Conservation (phyloP, 1,139 yeast genomes). For the Kurtzmaniella quercitrusa region DNA sequence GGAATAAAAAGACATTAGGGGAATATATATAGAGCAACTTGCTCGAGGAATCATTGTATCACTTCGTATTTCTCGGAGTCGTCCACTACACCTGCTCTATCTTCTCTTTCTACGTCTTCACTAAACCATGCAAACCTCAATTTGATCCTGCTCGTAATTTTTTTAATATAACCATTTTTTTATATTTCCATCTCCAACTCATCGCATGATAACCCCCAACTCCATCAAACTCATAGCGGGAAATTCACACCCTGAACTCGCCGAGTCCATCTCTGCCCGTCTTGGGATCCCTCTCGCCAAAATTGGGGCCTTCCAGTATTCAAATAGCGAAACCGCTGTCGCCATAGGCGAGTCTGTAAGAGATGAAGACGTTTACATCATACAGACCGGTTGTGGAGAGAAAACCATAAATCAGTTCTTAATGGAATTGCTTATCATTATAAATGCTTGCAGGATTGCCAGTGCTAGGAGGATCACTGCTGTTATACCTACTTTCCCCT, state of each 20-base stretch:
- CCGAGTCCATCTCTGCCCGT: conserved; percentile 61
- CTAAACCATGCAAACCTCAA: neutral
- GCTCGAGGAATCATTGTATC: too few species aligned
- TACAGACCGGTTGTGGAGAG: conserved; percentile 89
- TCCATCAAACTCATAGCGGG: conserved; percentile 85
- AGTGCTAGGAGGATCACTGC: conserved; percentile 94
- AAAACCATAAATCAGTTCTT: conserved; percentile 72
- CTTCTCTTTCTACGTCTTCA: too few species aligned
- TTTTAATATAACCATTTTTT: too few species aligned
- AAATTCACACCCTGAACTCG: conserved; percentile 82
- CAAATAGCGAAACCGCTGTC: conserved; percentile 85
- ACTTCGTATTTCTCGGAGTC: too few species aligned
- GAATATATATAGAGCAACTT: too few species aligned
- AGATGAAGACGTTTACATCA: conserved; percentile 90
- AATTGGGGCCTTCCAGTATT: conserved; percentile 65
- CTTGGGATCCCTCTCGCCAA: conserved; percentile 56
- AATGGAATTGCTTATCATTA: conserved; percentile 83
- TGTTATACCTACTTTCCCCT: conserved; percentile 92
- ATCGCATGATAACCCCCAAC: conserved; percentile 27
- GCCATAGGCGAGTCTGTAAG: conserved; percentile 93
- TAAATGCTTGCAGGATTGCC: conserved; percentile 93
- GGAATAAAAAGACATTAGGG: too few species aligned
- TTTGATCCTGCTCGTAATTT: neutral
- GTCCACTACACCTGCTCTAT: too few species aligned
- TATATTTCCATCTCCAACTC: neutral